phyloP scores from a whole-genome alignment of 2,329 filamentous ascomycete species.

The Alternaria brassicae region DNA sequence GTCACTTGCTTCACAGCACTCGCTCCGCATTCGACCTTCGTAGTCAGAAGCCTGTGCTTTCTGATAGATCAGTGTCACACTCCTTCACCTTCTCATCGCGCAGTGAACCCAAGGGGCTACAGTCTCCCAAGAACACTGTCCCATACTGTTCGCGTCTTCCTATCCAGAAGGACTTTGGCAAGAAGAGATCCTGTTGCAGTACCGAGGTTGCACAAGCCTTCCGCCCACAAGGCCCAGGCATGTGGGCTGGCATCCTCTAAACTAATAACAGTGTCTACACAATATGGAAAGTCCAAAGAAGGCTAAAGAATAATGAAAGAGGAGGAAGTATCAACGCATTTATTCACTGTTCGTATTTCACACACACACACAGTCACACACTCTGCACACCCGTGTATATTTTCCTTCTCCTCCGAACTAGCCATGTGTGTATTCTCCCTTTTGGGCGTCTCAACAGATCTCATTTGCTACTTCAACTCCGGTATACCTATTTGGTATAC shows the following conservation, averaged over 20 bases:
- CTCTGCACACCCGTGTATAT: conserved; percentile 30
- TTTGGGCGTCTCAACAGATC: conserved; percentile 14
- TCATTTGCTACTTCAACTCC: conserved; percentile 14
- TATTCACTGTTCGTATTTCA: conserved; percentile 5
- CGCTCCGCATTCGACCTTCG: conserved; percentile 51
- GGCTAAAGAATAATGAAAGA: conserved; percentile 27
- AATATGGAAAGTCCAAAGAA: conserved; percentile 25
- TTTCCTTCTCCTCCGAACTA: conserved; percentile 20
- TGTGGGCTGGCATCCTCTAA: conserved; percentile 70
- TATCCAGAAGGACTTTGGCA: conserved; percentile 57
- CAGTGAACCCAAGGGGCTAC: conserved; percentile 47
- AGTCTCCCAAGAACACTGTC: conserved; percentile 49
- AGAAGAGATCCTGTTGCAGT: conserved; percentile 73
- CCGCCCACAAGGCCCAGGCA: conserved; percentile 65
- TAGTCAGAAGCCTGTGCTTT: conserved; percentile 41
- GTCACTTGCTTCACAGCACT: conserved; percentile 62
- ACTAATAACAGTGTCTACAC: conserved; percentile 10
- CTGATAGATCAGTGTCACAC: conserved; percentile 47
- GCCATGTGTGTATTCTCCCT: conserved; percentile 19
- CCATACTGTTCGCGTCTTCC: conserved; percentile 52
- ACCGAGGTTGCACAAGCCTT: conserved; percentile 63
- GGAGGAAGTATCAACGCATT: conserved; percentile 15
- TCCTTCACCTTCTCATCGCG: conserved; percentile 40
- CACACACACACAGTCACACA: conserved; percentile 8
- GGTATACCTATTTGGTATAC: conserved; percentile 21